Evolutionary conservation across 129 eudicot species (phyloP).

Genomic region (Ambrosia artemisiifolia): DNA sequence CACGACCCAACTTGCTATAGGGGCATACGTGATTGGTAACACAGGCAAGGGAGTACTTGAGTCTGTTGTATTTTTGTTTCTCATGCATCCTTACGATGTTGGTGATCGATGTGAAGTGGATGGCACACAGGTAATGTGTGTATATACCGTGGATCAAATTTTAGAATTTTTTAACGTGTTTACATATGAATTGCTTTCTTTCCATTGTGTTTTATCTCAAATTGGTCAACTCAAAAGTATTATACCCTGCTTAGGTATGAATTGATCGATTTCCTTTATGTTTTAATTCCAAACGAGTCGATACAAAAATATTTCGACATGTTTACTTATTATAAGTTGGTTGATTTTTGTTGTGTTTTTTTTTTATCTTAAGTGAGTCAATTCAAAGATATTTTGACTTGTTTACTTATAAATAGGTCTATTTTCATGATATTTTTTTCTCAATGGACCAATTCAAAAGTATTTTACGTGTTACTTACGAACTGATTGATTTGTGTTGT

Average conservation of each 20-base stretch:
- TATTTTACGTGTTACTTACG: too few species aligned
- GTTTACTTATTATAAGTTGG: background rate
- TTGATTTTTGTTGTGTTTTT: background rate
- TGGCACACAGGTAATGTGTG: conserved; percentile 6
- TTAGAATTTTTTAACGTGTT: background rate
- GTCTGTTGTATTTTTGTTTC: conserved; percentile 6
- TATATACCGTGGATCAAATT: background rate
- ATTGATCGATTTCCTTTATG: background rate
- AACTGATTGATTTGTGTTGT: too few species aligned
- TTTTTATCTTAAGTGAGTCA: too few species aligned
- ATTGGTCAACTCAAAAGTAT: too few species aligned
- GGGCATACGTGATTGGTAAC: conserved; percentile 9
- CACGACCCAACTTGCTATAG: conserved; percentile 18
- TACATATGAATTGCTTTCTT: background rate
- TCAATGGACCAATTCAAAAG: too few species aligned
- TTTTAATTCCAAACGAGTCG: background rate
- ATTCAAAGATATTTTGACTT: too few species aligned
- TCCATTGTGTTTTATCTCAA: too few species aligned
- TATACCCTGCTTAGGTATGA: too few species aligned
- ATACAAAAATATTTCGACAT: background rate
- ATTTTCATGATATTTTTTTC: too few species aligned
- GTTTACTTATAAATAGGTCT: too few species aligned
- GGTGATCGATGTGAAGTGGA: conserved; percentile 24
- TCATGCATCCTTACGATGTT: conserved; percentile 18
- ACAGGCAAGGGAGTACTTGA: conserved; percentile 7